phyloP scores from a whole-genome alignment of 176 grass and related monocot genomes.

The barley (Hordeum vulgare) region MorexV3_pseudomolecules_assembly NC_058521.1:581050356-581050855 shows the following conservation, averaged over 20 bases:
- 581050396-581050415: too few relatives aligned
- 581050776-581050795: conserved; percentile 39
- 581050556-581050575: neutral
- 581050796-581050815: conserved; percentile 28
- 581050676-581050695: conserved; percentile 66
- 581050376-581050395: too few relatives aligned
- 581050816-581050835: neutral
- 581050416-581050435: neutral
- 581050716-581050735: conserved; percentile 61
- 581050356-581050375: neutral
- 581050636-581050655: too few relatives aligned
- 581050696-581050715: conserved; percentile 55
- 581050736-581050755: conserved; percentile 39
- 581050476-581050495: conserved; percentile 62
- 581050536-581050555: conserved; percentile 45
- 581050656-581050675: conserved; percentile 63
- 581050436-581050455: neutral
- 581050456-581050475: neutral
- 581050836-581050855: neutral
- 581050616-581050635: too few relatives aligned
- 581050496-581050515: conserved; percentile 63
- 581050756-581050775: conserved; percentile 41
- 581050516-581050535: conserved; percentile 68
- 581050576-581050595: neutral
- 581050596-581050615: neutral